Percentiles rank a stretch among this genome's conserved stretches.
Evolutionary conservation across 2,329 filamentous ascomycete genomes (phyloP).

Genomic region (Claviceps monticola): DNA sequence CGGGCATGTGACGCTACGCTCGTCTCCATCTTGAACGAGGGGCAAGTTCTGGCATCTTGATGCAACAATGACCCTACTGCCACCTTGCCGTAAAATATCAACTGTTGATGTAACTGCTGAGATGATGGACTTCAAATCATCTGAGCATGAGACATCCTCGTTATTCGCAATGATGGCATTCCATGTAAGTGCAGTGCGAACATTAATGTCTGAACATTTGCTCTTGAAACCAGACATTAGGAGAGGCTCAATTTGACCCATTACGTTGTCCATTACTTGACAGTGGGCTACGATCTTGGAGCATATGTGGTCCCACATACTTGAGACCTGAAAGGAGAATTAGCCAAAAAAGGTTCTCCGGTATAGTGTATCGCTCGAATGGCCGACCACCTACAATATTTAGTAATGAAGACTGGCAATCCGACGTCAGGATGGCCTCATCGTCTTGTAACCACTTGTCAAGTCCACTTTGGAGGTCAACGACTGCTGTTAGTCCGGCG

Average conservation of each 20-base stretch:
- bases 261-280: slow-evolving; percentile 27
- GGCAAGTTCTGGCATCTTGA: slow-evolving; percentile 24
- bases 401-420: slow-evolving; percentile 22
- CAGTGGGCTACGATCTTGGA: slow-evolving; percentile 21
- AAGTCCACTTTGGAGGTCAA: slow-evolving; percentile 48
- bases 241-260: slow-evolving; percentile 39
- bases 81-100: slow-evolving; percentile 31
- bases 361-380: background rate
- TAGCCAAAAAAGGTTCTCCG: slow-evolving; percentile 9
- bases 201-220: slow-evolving; percentile 42
- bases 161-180: slow-evolving; percentile 53
- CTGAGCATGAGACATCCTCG: slow-evolving; percentile 48
- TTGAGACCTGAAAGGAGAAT: slow-evolving; percentile 7
- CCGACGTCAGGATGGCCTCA: slow-evolving; percentile 26
- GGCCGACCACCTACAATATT: slow-evolving; percentile 24
- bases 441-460: slow-evolving; percentile 50
- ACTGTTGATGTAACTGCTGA: slow-evolving; percentile 41
- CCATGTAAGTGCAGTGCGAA: slow-evolving; percentile 43
- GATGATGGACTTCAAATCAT: slow-evolving; percentile 47
- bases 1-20: slow-evolving; percentile 20
- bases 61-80: slow-evolving; percentile 24
- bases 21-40: slow-evolving; percentile 37
- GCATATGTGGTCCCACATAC: slow-evolving; percentile 37
- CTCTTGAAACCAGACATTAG: slow-evolving; percentile 43
- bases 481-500: slow-evolving; percentile 32